A percentile compares a stretch with the other conserved stretches of the same genome.
Evolutionary conservation across 352 stramenopile genomes (phyloP).

Genomic region (Phytophthora fragariaefolia): DNA sequence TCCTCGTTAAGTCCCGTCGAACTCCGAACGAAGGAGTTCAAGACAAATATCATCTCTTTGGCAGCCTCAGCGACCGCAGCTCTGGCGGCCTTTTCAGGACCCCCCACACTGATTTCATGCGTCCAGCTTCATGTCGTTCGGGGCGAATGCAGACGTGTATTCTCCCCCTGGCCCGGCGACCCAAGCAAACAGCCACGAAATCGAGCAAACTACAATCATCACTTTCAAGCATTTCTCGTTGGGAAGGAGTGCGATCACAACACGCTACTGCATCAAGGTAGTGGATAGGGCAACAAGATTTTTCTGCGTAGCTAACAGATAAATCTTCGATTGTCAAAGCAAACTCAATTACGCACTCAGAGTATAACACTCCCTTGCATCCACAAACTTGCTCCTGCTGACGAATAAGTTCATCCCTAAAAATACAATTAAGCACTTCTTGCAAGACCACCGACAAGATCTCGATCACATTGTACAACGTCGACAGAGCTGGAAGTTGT

Average conservation of each 20-base stretch:
- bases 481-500: background rate
- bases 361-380: no score
- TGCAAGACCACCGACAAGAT: slow-evolving; percentile 1
- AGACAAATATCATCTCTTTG: slow-evolving; percentile 18
- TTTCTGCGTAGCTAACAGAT: slow-evolving; percentile 29
- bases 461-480: background rate
- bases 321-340: slow-evolving; percentile 11
- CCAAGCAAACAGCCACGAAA: slow-evolving; percentile 17
- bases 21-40: slow-evolving; percentile 31
- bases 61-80: slow-evolving; percentile 16
- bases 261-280: background rate
- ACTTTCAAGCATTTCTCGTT: slow-evolving; percentile 36
- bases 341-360: slow-evolving; percentile 5
- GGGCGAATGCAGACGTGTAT: slow-evolving; percentile 29
- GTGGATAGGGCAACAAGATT: slow-evolving; percentile 6
- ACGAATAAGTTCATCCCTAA: background rate
- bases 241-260: slow-evolving; percentile 31
- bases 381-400: no score
- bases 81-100: slow-evolving; percentile 5
- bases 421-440: slow-evolving; percentile 1
- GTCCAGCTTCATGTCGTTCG: slow-evolving; percentile 31
- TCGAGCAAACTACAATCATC: slow-evolving; percentile 7
- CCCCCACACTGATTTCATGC: slow-evolving; percentile 3
- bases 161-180: slow-evolving; percentile 28
- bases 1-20: slow-evolving; percentile 12